Percentiles rank a stretch among this genome's conserved stretches.
Evolutionary conservation across 2,329 filamentous ascomycete species (phyloP).

Genomic region (Proliferodiscus dingleyae): DNA sequence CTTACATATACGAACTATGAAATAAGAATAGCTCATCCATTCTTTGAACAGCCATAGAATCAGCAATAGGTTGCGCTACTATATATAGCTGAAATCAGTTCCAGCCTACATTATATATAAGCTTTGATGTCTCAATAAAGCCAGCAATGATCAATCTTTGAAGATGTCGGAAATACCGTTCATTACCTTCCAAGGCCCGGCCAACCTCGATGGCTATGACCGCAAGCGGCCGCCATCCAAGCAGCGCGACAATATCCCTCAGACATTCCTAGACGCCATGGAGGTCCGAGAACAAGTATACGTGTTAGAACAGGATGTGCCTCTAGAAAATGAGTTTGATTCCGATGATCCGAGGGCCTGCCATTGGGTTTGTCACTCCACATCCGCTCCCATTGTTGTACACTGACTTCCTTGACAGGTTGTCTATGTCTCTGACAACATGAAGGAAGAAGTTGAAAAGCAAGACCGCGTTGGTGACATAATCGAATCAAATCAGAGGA

Average conservation of each 20-base stretch:
- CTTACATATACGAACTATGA: too few relatives aligned
- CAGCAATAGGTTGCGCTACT: too few relatives aligned
- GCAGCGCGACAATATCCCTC: constrained; percentile 45
- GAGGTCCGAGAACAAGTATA: constrained; percentile 56
- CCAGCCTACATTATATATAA: too few relatives aligned
- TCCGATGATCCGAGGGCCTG: constrained; percentile 72
- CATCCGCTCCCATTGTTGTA: neutral
- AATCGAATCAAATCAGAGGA: constrained; percentile 38
- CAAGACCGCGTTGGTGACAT: constrained; percentile 41
- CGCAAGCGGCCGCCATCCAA: constrained; percentile 35
- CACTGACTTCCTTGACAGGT: constrained; percentile 15
- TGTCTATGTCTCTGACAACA: constrained; percentile 64
- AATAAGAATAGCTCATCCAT: too few relatives aligned
- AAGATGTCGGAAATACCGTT: constrained; percentile 28
- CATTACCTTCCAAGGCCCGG: constrained; percentile 35
- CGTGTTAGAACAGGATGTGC: constrained; percentile 53
- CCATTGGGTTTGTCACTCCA: constrained; percentile 62
- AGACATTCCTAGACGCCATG: constrained; percentile 60
- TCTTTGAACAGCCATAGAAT: too few relatives aligned
- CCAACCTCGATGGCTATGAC: constrained; percentile 45
- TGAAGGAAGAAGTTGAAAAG: constrained; percentile 38
- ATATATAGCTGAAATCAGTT: too few relatives aligned
- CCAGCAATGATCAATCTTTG: too few relatives aligned
- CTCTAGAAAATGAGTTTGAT: constrained; percentile 70
- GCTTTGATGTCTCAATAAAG: too few relatives aligned